phyloP scores from a whole-genome alignment of 257 asterid species.

The Schizonepeta tenuifolia region DNA sequence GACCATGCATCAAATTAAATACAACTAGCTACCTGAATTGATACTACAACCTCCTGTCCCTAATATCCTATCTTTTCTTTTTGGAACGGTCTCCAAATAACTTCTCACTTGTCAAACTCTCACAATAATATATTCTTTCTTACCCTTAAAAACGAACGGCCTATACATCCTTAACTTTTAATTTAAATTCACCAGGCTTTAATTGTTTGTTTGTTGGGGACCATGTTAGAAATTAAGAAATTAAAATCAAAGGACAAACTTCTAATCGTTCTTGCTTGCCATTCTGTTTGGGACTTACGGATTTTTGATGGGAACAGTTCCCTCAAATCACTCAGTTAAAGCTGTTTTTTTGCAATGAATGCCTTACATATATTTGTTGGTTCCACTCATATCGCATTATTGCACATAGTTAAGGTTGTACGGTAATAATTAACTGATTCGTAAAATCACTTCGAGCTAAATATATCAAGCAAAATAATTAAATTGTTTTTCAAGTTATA shows the following conservation, averaged over 20 bases:
- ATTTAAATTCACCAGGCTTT: conserved; percentile 30
- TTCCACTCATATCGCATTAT: background rate
- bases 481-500: no score
- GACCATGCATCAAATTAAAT: conserved; percentile 41
- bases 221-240: background rate
- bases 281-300: no score
- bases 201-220: conserved; percentile 1
- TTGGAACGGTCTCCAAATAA: no score
- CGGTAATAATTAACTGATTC: background rate
- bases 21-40: conserved; percentile 7
- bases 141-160: conserved; percentile 18
- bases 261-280: no score
- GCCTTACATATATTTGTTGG: background rate
- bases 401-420: background rate
- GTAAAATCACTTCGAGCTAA: background rate
- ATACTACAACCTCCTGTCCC: no score
- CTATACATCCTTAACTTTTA: conserved; percentile 33
- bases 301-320: background rate
- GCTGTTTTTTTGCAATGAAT: background rate
- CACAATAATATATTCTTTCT: no score
- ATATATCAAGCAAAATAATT: no score
- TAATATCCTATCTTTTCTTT: no score
- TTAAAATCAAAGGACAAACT: background rate
- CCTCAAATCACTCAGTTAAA: background rate
- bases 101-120: no score